Evolutionary conservation across 2,329 filamentous ascomycete genomes (phyloP).

Genomic region (Cryphonectria naterciae): DNA sequence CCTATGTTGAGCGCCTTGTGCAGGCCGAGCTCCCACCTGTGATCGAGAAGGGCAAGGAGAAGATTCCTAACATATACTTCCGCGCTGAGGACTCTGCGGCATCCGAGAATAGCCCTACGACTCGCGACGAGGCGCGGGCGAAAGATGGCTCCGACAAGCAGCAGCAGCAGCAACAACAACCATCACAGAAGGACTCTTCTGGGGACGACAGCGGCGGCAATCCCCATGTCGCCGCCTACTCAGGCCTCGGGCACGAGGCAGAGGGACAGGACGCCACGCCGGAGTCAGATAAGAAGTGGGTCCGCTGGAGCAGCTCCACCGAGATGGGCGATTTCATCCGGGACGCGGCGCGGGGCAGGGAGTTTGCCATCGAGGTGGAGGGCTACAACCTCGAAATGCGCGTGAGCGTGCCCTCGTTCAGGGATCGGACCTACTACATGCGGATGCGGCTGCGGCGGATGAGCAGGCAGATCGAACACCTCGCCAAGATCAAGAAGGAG

Average conservation of each 20-base stretch:
- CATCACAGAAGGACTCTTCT: background rate
- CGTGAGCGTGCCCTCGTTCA: constrained; percentile 84
- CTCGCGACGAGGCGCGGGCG: constrained; percentile 39
- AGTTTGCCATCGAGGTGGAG: constrained; percentile 84
- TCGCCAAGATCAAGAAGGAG: constrained; percentile 77
- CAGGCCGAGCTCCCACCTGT: constrained; percentile 82
- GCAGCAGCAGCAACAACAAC: constrained; percentile 29
- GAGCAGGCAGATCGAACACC: constrained; percentile 66
- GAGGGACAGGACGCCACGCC: constrained; percentile 46
- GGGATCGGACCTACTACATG: constrained; percentile 88
- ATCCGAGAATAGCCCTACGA: constrained; percentile 49
- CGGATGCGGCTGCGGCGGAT: constrained; percentile 75
- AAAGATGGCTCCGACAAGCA: constrained; percentile 33
- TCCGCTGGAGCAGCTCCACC: constrained; percentile 85
- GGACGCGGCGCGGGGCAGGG: constrained; percentile 80
- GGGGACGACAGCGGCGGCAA: constrained; percentile 28
- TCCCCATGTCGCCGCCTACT: constrained; percentile 67
- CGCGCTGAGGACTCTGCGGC: constrained; percentile 76
- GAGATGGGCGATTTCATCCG: constrained; percentile 94
- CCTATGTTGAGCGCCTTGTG: constrained; percentile 85
- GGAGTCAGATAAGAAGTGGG: constrained; percentile 60
- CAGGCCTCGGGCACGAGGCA: constrained; percentile 68
- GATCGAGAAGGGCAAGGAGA: constrained; percentile 65
- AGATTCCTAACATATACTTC: constrained; percentile 76
- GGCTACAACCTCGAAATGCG: constrained; percentile 67